These are phyloP conservation scores for Beauveria varroae DNA, from an alignment of 2,329 filamentous ascomycete species.

Conservation along the genomic window DNA sequence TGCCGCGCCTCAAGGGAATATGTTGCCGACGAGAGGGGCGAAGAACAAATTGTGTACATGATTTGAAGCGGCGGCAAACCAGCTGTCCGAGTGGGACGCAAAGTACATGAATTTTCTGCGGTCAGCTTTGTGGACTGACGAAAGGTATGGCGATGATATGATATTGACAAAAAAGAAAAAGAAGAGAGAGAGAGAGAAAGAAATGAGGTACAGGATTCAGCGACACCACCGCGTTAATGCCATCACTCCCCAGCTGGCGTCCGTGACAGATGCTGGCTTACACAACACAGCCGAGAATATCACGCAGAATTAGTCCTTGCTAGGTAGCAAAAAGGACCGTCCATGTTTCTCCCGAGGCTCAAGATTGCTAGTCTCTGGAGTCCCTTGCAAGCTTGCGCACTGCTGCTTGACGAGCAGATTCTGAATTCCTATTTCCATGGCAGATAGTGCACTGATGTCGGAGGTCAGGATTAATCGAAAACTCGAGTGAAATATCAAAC, in stretches of 20 bases:
- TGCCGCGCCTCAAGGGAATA: neutral
- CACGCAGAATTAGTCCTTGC: neutral
- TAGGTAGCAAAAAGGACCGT: neutral
- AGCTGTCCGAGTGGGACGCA: neutral
- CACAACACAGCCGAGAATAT: neutral
- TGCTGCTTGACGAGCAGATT: neutral
- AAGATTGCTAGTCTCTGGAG: slow-evolving; percentile 6
- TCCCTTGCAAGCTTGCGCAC: neutral
- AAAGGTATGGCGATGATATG: neutral
- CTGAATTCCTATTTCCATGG: neutral
- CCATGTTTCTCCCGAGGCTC: slow-evolving; percentile 2
- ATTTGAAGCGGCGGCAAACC: neutral
- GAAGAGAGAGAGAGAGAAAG: no score
- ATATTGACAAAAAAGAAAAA: no score
- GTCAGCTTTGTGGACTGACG: neutral
- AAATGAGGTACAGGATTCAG: no score
- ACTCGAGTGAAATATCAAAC: slow-evolving; percentile 33
- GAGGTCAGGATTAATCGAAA: neutral
- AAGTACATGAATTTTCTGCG: neutral
- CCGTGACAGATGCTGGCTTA: neutral
- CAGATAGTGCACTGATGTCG: neutral
- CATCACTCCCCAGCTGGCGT: neutral
- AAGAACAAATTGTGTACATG: neutral
- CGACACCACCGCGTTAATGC: neutral
- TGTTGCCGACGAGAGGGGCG: no score